Evolutionary conservation across 139 green algal genomes (phyloP).

Genomic region (Chlamydomonas urium): DNA sequence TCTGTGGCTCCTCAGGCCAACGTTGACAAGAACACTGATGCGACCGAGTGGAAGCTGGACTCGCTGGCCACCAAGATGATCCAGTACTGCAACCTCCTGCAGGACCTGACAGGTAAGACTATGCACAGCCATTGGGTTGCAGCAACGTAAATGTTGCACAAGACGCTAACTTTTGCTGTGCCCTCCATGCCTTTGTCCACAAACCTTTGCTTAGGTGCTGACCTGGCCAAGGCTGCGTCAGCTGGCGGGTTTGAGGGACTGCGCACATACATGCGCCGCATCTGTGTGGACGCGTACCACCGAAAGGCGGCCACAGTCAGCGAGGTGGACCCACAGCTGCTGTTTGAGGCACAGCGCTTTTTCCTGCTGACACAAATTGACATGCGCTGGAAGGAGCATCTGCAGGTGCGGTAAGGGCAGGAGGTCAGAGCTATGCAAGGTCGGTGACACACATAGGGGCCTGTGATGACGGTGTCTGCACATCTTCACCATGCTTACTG

Average conservation of each 20-base stretch:
- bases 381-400: slow-evolving; percentile 95
- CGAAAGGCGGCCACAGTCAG: slow-evolving; percentile 76
- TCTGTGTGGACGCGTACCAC: slow-evolving; percentile 68
- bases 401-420: too few species aligned
- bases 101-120: slow-evolving; percentile 32
- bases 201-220: slow-evolving; percentile 7
- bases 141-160: too few species aligned
- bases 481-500: too few species aligned
- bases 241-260: slow-evolving; percentile 68
- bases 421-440: too few species aligned
- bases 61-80: slow-evolving; percentile 82
- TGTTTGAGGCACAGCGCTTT: slow-evolving; percentile 64
- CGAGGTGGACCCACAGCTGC: slow-evolving; percentile 68
- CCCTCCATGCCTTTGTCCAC: too few species aligned
- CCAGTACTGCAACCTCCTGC: slow-evolving; percentile 92
- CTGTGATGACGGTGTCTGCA: too few species aligned
- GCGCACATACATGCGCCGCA: slow-evolving; percentile 54
- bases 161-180: too few species aligned
- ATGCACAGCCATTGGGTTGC: too few species aligned
- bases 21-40: slow-evolving; percentile 57
- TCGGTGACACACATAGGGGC: too few species aligned
- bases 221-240: slow-evolving; percentile 23
- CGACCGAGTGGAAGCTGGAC: slow-evolving; percentile 81
- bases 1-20: slow-evolving; percentile 83
- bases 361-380: slow-evolving; percentile 95